phyloP scores from a whole-genome alignment of 257 asterid genomes.

The Schizonepeta tenuifolia region DNA sequence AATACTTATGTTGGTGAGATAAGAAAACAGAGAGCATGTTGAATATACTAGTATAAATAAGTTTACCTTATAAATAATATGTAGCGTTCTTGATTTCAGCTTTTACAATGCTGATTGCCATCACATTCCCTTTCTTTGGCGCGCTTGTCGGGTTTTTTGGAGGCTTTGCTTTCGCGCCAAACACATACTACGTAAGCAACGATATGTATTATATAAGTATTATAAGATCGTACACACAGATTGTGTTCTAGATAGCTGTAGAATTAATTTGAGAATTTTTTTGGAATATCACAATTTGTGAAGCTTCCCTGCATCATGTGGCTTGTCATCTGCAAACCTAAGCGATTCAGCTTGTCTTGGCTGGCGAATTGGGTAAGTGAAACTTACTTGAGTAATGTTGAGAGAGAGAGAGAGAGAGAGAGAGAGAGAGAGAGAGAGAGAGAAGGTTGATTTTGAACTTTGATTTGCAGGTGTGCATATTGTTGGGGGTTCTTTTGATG shows the following conservation, averaged over 20 bases:
- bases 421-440: constrained; percentile 11
- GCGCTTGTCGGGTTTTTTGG: constrained; percentile 14
- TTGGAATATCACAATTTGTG: background rate
- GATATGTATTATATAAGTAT: background rate
- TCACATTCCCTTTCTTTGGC: constrained; percentile 20
- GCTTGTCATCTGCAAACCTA: background rate
- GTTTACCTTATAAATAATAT: background rate
- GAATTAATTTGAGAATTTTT: too few relatives aligned
- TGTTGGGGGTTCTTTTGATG: constrained; percentile 46
- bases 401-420: constrained; percentile 3
- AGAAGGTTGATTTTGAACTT: background rate
- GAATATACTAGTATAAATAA: too few relatives aligned
- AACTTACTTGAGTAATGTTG: background rate
- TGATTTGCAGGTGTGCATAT: constrained; percentile 47
- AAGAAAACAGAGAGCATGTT: background rate
- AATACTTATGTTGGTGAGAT: constrained; percentile 4
- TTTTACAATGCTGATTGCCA: background rate
- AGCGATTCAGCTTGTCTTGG: background rate
- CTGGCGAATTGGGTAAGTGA: background rate
- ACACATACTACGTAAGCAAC: constrained; percentile 1
- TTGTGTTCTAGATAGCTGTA: background rate
- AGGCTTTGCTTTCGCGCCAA: background rate
- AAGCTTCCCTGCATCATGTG: constrained; percentile 1
- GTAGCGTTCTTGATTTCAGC: background rate
- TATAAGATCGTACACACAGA: background rate